Percentiles rank a stretch among this genome's conserved stretches.
Conservation (phyloP, 1,284 basidiomycete genomes). For the Ustanciosporium gigantosporum region DNA sequence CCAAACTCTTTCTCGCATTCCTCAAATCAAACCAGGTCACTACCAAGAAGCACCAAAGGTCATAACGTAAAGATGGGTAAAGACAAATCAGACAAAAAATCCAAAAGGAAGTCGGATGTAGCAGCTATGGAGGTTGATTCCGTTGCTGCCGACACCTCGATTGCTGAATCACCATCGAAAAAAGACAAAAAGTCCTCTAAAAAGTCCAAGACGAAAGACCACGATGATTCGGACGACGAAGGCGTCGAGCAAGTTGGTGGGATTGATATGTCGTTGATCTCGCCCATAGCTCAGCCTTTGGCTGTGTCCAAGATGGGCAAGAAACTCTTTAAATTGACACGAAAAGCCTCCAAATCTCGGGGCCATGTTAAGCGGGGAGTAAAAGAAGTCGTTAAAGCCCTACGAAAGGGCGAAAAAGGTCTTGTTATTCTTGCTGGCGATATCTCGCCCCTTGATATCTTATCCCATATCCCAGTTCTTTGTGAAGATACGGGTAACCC, state of each 20-base stretch:
- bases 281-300: constrained; percentile 55
- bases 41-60: too few relatives aligned
- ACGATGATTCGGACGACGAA: constrained; percentile 37
- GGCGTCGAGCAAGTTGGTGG: constrained; percentile 13
- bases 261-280: constrained; percentile 16
- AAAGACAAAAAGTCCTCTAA: constrained; percentile 53
- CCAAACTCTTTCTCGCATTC: too few relatives aligned
- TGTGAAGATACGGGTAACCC: constrained; percentile 93
- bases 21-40: too few relatives aligned
- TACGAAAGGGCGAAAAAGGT: constrained; percentile 59
- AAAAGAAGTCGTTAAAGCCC: constrained; percentile 60
- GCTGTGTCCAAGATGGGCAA: constrained; percentile 54
- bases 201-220: constrained; percentile 33
- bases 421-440: constrained; percentile 92
- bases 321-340: constrained; percentile 60
- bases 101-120: constrained; percentile 41
- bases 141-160: constrained; percentile 7
- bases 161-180: constrained; percentile 26
- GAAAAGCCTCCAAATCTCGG: constrained; percentile 58
- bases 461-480: constrained; percentile 91
- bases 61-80: too few relatives aligned
- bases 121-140: constrained; percentile 28
- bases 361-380: constrained; percentile 61
- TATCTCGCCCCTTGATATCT: constrained; percentile 97
- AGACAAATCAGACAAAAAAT: constrained; percentile 51